Evolutionary conservation across 257 asterid genomes (phyloP).

Genomic region (Fraxinus cuspidata): DNA sequence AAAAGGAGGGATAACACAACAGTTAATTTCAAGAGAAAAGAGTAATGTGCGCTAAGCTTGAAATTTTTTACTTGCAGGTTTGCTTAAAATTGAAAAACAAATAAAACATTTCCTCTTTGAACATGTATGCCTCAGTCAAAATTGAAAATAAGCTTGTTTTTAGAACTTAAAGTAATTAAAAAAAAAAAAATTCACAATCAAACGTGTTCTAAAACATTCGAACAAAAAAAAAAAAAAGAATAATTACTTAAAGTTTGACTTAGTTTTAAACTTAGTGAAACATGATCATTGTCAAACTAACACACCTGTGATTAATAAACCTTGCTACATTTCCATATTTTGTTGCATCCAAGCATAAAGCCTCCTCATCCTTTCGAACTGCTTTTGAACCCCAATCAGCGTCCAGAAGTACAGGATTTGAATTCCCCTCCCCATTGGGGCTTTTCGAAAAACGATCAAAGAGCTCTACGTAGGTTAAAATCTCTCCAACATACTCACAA

Average conservation of each 20-base stretch:
- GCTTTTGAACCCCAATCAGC: slow-evolving; percentile 90
- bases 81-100: background rate
- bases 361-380: slow-evolving; percentile 83
- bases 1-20: too few species aligned
- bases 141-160: background rate
- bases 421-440: slow-evolving; percentile 59
- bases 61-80: background rate
- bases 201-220: background rate
- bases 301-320: slow-evolving; percentile 91
- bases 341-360: slow-evolving; percentile 94
- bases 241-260: background rate
- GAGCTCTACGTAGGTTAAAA: slow-evolving; percentile 75
- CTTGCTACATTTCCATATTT: slow-evolving; percentile 89
- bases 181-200: background rate
- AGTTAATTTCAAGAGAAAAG: too few species aligned
- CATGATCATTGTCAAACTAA: background rate
- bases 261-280: background rate
- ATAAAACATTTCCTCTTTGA: background rate
- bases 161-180: background rate
- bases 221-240: background rate
- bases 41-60: background rate
- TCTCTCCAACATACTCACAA: slow-evolving; percentile 96
- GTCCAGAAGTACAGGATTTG: slow-evolving; percentile 93
- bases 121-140: background rate
- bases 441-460: slow-evolving; percentile 68